These are phyloP conservation scores for Teratosphaeria gauchensis DNA, from an alignment of 2,329 filamentous ascomycete species.

Conservation along the genomic window DNA sequence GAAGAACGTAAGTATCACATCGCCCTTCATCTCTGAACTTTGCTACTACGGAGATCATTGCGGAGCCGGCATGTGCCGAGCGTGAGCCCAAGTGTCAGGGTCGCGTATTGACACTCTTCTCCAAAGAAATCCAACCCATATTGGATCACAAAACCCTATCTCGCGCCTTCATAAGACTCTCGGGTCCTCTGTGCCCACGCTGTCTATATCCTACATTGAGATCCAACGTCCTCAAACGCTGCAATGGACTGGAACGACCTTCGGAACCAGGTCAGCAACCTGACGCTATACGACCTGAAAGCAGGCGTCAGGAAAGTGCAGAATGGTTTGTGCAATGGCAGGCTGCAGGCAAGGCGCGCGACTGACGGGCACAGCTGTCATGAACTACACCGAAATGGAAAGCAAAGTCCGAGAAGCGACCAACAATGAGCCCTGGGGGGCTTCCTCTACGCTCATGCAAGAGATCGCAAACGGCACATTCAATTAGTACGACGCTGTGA, in stretches of 20 bases:
- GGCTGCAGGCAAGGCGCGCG: background rate
- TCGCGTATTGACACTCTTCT: background rate
- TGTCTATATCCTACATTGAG: background rate
- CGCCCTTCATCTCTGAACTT: background rate
- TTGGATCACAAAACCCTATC: too few relatives aligned
- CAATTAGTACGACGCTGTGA: conserved; percentile 65
- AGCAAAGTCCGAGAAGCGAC: conserved; percentile 83
- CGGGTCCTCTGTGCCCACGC: too few relatives aligned
- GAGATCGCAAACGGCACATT: conserved; percentile 97
- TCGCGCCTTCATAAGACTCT: too few relatives aligned
- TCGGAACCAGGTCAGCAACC: conserved; percentile 78
- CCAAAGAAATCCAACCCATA: background rate
- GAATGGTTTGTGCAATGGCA: conserved; percentile 57
- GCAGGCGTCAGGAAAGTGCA: conserved; percentile 90
- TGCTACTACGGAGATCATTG: background rate
- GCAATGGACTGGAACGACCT: conserved; percentile 77
- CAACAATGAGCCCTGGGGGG: conserved; percentile 97
- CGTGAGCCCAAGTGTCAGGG: background rate
- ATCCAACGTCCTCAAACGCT: background rate
- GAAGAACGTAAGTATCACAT: background rate
- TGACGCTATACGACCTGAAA: conserved; percentile 92
- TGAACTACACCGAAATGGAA: conserved; percentile 91
- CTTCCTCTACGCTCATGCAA: conserved; percentile 77
- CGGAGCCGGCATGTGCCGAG: background rate
- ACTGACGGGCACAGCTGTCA: conserved; percentile 2